Conservation (phyloP, 164 flowering plant species). For the Aristolochia fimbriata region DNA sequence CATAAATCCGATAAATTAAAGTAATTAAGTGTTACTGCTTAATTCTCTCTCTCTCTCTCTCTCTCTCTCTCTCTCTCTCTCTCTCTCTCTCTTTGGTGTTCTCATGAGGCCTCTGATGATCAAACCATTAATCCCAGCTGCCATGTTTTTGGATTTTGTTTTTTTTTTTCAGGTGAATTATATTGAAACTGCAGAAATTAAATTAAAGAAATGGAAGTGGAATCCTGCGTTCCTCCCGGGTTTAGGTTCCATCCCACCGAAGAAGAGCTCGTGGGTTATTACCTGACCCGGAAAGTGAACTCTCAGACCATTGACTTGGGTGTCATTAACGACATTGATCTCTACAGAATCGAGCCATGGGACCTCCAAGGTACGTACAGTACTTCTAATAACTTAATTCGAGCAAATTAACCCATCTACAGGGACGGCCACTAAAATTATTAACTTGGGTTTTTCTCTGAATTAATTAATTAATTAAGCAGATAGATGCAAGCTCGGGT, state of each 20-base stretch:
- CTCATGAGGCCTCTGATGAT: too few species aligned
- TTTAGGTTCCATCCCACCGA: constrained; percentile 89
- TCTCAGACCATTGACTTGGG: constrained; percentile 53
- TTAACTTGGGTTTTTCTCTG: too few species aligned
- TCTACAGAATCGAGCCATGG: constrained; percentile 87
- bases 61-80: not conserved
- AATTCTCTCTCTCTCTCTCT: constrained; percentile 2
- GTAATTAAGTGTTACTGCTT: too few species aligned
- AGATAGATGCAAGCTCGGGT: constrained; percentile 62
- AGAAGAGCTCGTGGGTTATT: constrained; percentile 81
- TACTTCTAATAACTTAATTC: too few species aligned
- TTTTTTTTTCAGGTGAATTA: constrained; percentile 3
- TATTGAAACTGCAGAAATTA: too few species aligned
- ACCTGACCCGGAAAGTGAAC: constrained; percentile 53
- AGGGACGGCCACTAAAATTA: too few species aligned
- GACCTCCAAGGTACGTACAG: constrained; percentile 60
- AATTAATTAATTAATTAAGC: constrained; percentile 3
- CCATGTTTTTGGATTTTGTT: too few species aligned
- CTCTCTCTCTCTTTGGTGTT: too few species aligned
- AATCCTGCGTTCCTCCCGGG: constrained; percentile 61
- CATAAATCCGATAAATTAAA: too few species aligned
- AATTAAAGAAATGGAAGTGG: constrained; percentile 8
- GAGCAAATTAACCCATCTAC: too few species aligned
- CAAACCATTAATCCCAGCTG: too few species aligned
- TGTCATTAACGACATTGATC: constrained; percentile 66